Base-by-base conservation (phyloP, 768 basidiomycete species). In the Tricholoma sp. region DNA sequence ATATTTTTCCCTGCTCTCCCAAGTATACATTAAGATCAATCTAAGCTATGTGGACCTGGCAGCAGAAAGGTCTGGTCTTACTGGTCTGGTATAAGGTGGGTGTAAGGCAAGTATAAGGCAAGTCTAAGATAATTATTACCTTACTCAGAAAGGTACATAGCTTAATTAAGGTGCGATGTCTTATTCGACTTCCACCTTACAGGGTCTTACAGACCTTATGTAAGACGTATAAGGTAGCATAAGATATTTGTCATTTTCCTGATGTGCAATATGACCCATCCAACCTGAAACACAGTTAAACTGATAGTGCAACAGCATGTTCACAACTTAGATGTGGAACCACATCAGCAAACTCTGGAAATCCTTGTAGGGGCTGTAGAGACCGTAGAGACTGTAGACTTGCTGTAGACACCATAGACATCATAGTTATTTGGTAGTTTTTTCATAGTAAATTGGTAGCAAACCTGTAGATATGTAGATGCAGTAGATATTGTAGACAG, bases 121-220 rank as follows among this genome's bases (percentile, higher is more conserved):
- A 32, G 31, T 32, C 31, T 32, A 35, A 52, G 51, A 52, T 37
- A 52, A 34, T 35, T 35, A 52, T 22, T 52, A n/a, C 37, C 51
- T 52, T 52, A 24, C 12, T 32, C 51, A 52, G 51, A 52, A 52
- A 52, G 51, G 51, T 52, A 52, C 51, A 52, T 52, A 52, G 51
- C 51, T 52, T 52, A 21, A 35, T 24, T 34, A 52, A 52, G 32
- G 27, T 22, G 11, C 32, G 11, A 34, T 52, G 51, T 52, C 51
- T 52, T 52, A 52, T 52, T 52, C 31, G 11, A 21, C 45, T 46
- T 46, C 18, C 45, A 22, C 45, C 45, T 46, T 46, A 46, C 45
- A 46, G 45, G 11, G 51, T 22, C 34, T 52, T 52, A 34, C n/a
- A 8, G 32, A 12, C 51, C 51, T 52, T 52, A 24, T 52, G 18